phyloP scores from a whole-genome alignment of 805 yeast species.

The Brettanomyces sp. region DNA sequence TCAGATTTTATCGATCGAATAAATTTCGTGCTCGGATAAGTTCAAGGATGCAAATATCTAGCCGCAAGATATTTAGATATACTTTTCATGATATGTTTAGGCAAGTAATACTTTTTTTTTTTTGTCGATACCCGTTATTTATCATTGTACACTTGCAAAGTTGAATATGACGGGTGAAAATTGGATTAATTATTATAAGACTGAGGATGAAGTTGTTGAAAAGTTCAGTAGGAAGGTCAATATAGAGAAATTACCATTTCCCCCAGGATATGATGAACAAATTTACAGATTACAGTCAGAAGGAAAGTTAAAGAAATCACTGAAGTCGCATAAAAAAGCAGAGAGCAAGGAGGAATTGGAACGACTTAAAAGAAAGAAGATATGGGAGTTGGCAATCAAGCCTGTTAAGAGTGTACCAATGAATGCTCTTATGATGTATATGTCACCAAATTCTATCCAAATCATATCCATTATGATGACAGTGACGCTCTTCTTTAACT shows the following conservation, averaged over 20 bases:
- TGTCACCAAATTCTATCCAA: slow-evolving; percentile 87
- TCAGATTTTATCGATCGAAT: no score
- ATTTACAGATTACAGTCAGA: slow-evolving; percentile 9
- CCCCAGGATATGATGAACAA: slow-evolving; percentile 11
- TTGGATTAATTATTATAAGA: slow-evolving; percentile 6
- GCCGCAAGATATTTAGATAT: no score
- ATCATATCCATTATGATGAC: slow-evolving; percentile 89
- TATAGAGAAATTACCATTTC: slow-evolving; percentile 7
- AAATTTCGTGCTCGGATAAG: no score
- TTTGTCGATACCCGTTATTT: no score
- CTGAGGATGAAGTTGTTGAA: slow-evolving; percentile 2
- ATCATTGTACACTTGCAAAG: no score
- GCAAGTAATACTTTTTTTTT: no score
- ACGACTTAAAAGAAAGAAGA: slow-evolving; percentile 46
- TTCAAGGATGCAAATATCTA: no score
- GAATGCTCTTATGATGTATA: slow-evolving; percentile 83
- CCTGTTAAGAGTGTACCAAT: slow-evolving; percentile 84
- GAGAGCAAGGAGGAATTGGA: slow-evolving; percentile 27
- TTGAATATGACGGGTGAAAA: neutral
- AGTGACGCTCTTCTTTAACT: slow-evolving; percentile 68
- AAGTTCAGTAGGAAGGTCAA: slow-evolving; percentile 1
- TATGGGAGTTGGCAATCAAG: slow-evolving; percentile 77
- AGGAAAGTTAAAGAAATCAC: neutral
- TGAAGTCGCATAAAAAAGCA: neutral
- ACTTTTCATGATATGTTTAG: no score